Percentiles rank a stretch among this genome's conserved stretches.
Conservation (phyloP, 2,329 filamentous ascomycete genomes). For the Corynespora cassiicola region DNA sequence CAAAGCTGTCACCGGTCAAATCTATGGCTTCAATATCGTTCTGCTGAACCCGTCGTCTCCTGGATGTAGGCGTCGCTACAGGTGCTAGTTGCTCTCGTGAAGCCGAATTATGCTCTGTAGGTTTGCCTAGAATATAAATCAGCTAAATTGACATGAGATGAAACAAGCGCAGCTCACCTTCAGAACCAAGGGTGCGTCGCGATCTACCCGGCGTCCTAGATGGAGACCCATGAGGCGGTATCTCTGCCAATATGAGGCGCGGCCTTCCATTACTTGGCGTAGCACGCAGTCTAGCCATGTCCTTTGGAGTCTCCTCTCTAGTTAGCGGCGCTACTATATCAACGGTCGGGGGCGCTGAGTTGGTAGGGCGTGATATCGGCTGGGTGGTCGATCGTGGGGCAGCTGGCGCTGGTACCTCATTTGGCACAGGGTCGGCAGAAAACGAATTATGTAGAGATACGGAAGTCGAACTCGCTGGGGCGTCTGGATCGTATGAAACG, state of each 20-base stretch:
- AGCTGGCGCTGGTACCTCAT: constrained; percentile 27
- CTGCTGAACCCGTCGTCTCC: constrained; percentile 15
- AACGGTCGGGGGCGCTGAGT: constrained; percentile 24
- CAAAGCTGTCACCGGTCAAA: constrained; percentile 37
- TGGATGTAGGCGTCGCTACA: constrained; percentile 12
- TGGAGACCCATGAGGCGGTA: constrained; percentile 22
- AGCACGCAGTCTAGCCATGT: constrained; percentile 53
- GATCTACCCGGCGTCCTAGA: no score
- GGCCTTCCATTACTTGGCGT: constrained; percentile 52
- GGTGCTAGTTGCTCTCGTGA: constrained; percentile 5
- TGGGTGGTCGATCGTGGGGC: constrained; percentile 18
- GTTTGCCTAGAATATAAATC: no score
- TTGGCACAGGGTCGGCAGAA: constrained; percentile 12
- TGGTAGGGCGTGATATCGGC: constrained; percentile 24
- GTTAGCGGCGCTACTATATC: constrained; percentile 31
- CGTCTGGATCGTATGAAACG: constrained; percentile 36
- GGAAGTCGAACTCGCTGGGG: constrained; percentile 27
- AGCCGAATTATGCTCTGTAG: no score
- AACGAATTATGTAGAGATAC: constrained; percentile 19
- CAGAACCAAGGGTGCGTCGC: no score
- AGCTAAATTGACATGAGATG: no score
- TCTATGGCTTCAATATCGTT: constrained; percentile 44
- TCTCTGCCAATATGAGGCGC: constrained; percentile 36
- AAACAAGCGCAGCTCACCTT: no score
- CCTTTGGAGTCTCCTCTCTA: constrained; percentile 13